phyloP scores from a whole-genome alignment of 1,284 basidiomycete genomes.

The Laetiporus sulphureus region DNA sequence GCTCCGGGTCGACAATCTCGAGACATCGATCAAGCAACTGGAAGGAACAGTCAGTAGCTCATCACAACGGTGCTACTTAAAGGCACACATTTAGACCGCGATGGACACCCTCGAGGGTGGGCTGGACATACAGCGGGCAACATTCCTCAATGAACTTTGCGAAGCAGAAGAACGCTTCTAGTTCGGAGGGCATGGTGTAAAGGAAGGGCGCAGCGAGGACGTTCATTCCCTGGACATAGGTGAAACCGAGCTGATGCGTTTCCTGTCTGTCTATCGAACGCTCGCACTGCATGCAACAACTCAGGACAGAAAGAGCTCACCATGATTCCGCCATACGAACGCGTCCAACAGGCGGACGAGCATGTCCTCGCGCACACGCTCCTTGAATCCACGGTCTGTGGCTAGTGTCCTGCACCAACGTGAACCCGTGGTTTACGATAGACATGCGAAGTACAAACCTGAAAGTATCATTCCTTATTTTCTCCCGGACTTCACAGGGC shows the following conservation, averaged over 20 bases:
- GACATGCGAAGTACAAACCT: slow-evolving; percentile 34
- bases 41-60: background rate
- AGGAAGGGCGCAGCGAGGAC: slow-evolving; percentile 96
- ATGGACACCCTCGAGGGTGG: slow-evolving; percentile 92
- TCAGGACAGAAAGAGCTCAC: slow-evolving; percentile 31
- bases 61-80: background rate
- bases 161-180: slow-evolving; percentile 96
- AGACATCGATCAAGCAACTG: slow-evolving; percentile 93
- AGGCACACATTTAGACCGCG: slow-evolving; percentile 75
- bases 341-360: slow-evolving; percentile 93
- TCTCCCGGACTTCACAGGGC: slow-evolving; percentile 82
- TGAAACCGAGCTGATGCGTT: slow-evolving; percentile 72
- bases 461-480: slow-evolving; percentile 81
- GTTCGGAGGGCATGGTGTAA: slow-evolving; percentile 91
- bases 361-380: slow-evolving; percentile 93
- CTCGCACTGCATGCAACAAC: slow-evolving; percentile 2
- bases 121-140: slow-evolving; percentile 93
- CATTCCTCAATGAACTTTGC: slow-evolving; percentile 89
- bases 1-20: slow-evolving; percentile 82
- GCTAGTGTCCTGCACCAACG: slow-evolving; percentile 73
- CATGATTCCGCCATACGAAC: slow-evolving; percentile 92
- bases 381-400: slow-evolving; percentile 92
- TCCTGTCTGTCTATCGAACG: slow-evolving; percentile 57
- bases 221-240: slow-evolving; percentile 98
- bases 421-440: background rate